Conservation (phyloP, 164 flowering plant genomes). For the Vitis riparia region DNA sequence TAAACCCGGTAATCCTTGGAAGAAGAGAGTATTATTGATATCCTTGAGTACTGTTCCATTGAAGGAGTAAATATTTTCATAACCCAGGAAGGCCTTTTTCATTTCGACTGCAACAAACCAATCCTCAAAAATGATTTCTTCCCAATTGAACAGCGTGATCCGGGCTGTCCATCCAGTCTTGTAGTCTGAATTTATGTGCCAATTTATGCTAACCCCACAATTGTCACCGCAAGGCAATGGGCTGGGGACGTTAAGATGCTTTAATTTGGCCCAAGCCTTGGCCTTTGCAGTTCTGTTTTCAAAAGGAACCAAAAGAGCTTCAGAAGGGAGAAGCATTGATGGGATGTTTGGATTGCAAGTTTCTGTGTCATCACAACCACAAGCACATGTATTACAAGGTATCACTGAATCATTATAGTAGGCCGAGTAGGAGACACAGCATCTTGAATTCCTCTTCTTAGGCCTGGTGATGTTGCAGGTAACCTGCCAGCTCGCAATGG, state of each 20-base stretch:
- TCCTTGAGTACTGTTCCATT: constrained; percentile 50
- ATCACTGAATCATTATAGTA: constrained; percentile 55
- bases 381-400: constrained; percentile 68
- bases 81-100: constrained; percentile 52
- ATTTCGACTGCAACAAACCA: constrained; percentile 67
- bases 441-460: constrained; percentile 26
- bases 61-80: constrained; percentile 59
- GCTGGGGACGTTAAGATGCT: constrained; percentile 27
- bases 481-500: constrained; percentile 65
- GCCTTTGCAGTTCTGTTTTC: constrained; percentile 44
- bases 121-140: constrained; percentile 33
- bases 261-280: constrained; percentile 49
- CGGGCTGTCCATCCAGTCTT: constrained; percentile 63
- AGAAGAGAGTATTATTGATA: constrained; percentile 55
- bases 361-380: constrained; percentile 45
- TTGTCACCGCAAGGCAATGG: constrained; percentile 58
- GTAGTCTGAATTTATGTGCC: constrained; percentile 59
- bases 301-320: constrained; percentile 60
- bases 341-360: constrained; percentile 36
- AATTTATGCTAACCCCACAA: constrained; percentile 67
- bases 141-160: constrained; percentile 72
- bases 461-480: constrained; percentile 64
- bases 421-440: constrained; percentile 70
- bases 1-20: constrained; percentile 65
- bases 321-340: constrained; percentile 49